Conservation (phyloP, 2,329 filamentous ascomycete genomes). For the Leptographium wingfieldii region DNA sequence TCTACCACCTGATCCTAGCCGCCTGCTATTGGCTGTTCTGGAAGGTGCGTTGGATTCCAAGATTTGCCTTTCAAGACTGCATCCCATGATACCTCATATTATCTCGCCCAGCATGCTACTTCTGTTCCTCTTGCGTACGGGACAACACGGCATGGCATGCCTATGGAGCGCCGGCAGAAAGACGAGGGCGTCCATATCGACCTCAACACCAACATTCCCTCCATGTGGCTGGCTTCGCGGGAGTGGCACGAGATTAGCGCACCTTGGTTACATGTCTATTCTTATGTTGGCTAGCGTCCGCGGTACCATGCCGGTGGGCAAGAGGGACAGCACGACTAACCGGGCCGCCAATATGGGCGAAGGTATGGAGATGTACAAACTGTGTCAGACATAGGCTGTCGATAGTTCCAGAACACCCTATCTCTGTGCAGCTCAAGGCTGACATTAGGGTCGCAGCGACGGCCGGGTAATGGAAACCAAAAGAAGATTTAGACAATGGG, state of each 20-base stretch:
- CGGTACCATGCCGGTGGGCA: constrained; percentile 21
- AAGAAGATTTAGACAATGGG: background rate
- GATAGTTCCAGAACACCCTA: constrained; percentile 3
- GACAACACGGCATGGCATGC: constrained; percentile 41
- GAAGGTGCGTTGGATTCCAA: background rate
- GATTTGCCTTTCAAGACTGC: background rate
- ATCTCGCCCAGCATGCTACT: background rate
- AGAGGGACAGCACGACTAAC: constrained; percentile 16
- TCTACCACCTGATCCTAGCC: background rate
- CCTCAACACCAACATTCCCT: constrained; percentile 43
- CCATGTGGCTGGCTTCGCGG: constrained; percentile 31
- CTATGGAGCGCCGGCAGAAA: constrained; percentile 61
- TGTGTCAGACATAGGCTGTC: constrained; percentile 14
- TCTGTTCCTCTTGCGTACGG: constrained; percentile 18
- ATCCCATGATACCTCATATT: background rate
- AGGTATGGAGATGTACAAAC: constrained; percentile 16
- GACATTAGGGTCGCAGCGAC: constrained; percentile 1
- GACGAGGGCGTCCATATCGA: constrained; percentile 61
- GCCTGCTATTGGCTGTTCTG: background rate
- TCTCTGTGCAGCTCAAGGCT: constrained; percentile 12
- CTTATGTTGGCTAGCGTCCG: constrained; percentile 20
- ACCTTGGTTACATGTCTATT: constrained; percentile 19
- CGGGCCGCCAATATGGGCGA: constrained; percentile 10
- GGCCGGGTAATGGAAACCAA: constrained; percentile 5
- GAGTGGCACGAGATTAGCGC: constrained; percentile 19